These are phyloP conservation scores for Theileria luwenshuni DNA, from an alignment of 169 alveolate species.

Conservation along the genomic window DNA sequence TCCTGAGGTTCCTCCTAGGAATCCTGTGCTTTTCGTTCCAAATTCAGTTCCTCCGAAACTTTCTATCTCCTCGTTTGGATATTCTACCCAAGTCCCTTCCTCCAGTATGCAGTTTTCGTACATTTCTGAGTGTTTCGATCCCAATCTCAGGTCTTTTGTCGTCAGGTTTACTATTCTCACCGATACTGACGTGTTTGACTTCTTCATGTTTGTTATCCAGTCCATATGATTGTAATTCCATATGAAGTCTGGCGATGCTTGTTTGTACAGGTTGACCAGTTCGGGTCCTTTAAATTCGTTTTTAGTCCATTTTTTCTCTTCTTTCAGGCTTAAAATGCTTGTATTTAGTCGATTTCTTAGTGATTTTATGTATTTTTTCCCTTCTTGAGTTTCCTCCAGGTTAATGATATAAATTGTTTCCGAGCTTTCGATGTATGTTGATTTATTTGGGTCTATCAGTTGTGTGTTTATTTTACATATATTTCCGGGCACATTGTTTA, in stretches of 20 bases:
- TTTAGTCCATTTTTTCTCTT: constrained; percentile 2
- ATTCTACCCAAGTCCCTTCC: constrained; percentile 82
- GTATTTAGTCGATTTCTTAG: constrained; percentile 14
- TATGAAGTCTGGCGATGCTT: constrained; percentile 32
- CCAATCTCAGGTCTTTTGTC: constrained; percentile 66
- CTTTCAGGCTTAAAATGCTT: neutral
- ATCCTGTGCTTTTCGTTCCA: constrained; percentile 79
- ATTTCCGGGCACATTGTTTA: neutral
- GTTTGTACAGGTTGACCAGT: constrained; percentile 10
- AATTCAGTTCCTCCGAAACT: constrained; percentile 80
- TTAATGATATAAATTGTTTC: constrained; percentile 15
- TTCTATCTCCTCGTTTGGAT: constrained; percentile 82
- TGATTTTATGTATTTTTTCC: neutral
- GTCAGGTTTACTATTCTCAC: constrained; percentile 82
- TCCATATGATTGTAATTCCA: constrained; percentile 69
- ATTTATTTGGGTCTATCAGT: constrained; percentile 13
- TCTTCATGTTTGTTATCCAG: constrained; percentile 78
- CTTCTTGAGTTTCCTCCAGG: constrained; percentile 22
- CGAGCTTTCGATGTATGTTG: constrained; percentile 9
- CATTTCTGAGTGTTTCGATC: constrained; percentile 46
- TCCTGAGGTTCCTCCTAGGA: constrained; percentile 77
- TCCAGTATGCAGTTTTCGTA: constrained; percentile 35
- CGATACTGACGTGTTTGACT: constrained; percentile 78
- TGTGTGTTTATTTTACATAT: constrained; percentile 11
- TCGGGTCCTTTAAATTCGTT: neutral